Evolutionary conservation across 2,329 filamentous ascomycete species (phyloP).

Genomic region (Aspergillus sp.): DNA sequence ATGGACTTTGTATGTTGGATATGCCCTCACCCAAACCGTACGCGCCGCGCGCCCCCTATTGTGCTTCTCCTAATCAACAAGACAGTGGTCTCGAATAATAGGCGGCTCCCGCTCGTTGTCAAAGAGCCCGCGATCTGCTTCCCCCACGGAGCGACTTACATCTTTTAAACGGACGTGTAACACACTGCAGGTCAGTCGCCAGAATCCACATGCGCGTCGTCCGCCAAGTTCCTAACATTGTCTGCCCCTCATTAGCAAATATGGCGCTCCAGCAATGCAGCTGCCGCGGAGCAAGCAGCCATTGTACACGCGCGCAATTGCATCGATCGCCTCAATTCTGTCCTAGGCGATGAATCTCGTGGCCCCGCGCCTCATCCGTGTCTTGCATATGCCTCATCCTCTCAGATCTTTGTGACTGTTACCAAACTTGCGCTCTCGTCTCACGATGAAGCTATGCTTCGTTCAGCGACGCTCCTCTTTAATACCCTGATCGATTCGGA

Average conservation of each 20-base stretch:
- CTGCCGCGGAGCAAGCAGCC: slow-evolving; percentile 52
- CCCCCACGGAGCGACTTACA: slow-evolving; percentile 60
- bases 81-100: slow-evolving; percentile 62
- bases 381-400: slow-evolving; percentile 78
- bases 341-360: slow-evolving; percentile 86
- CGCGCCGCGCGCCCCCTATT: neutral
- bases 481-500: slow-evolving; percentile 93
- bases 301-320: slow-evolving; percentile 51
- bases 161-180: slow-evolving; percentile 63
- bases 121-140: slow-evolving; percentile 53
- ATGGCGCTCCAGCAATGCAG: slow-evolving; percentile 58
- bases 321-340: slow-evolving; percentile 59
- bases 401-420: slow-evolving; percentile 86
- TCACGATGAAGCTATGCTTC: slow-evolving; percentile 81
- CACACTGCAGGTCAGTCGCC: slow-evolving; percentile 52
- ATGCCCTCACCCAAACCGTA: neutral
- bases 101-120: slow-evolving; percentile 52
- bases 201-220: neutral
- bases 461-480: slow-evolving; percentile 81
- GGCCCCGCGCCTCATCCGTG: slow-evolving; percentile 88
- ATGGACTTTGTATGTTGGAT: slow-evolving; percentile 48
- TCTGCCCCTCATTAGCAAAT: slow-evolving; percentile 47
- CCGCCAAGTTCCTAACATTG: neutral
- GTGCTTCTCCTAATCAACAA: slow-evolving; percentile 1
- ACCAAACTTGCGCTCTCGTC: slow-evolving; percentile 85